Base-by-base conservation (phyloP, 192 early-diverging fungal genomes). In the Linnemannia exigua region DNA sequence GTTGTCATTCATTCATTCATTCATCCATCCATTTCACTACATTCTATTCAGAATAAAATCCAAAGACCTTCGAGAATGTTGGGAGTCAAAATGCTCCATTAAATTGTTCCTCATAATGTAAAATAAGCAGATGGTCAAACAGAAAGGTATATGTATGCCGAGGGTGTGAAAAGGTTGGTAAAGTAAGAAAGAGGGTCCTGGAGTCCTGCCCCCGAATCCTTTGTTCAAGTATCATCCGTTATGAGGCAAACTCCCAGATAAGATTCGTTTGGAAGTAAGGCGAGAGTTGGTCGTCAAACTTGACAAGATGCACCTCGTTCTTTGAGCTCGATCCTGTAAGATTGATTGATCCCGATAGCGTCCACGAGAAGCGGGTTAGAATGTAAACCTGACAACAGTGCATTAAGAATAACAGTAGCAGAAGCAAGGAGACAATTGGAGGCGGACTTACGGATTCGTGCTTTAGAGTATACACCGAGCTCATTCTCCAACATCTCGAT, bases 401-500 rank as follows among this genome's bases (percentile, higher is more conserved):
- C 22, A n/a, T 36, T 44, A 44, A 9, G 41, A 3, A 75, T 38
- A 14, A 33, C 4, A 19, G 15, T 19, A 50, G 33, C 37, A 73
- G 41, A 38, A 68, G n/a, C n/a, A n/a, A 25, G 46, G 6, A 11
- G 19, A 0, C 31, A 50, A 31, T 16, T 46, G 38, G 20, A 44
- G 66, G 7, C 15, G 14, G 25, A 72, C 86, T 87, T 82, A 87
- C 87, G 77, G 48, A 88, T 77, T 22, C 87, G 77, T 7, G 87
- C 87, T 48, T 80, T 88, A 25, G 82, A 67, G 58, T 84, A 88
- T 0, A 63, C 70, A 17, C 87, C 81, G 12, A 80, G 51, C 3
- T 83, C 87, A 25, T 84, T 79, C 71, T 88, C 87, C 71, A 88
- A 69, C 74, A 88, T 79, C 77, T 88, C 87, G 36, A 88, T 84